phyloP scores from a whole-genome alignment of 805 yeast species.

The Wickerhamomyces xylosicus region DNA sequence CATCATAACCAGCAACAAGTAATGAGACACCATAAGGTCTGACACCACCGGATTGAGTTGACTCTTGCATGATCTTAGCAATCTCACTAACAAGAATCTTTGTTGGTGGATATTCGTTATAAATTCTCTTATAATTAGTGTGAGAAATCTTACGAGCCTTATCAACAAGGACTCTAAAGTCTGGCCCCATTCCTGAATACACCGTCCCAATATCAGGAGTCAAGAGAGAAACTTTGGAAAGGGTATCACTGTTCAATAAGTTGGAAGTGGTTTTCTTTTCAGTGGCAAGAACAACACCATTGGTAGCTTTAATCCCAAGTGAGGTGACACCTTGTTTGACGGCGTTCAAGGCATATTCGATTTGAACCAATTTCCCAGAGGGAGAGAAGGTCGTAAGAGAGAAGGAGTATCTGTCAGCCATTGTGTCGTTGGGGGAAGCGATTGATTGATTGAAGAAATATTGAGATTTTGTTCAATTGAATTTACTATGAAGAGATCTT shows the following conservation, averaged over 20 bases:
- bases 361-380: constrained; percentile 95
- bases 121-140: constrained; percentile 82
- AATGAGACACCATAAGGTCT: constrained; percentile 97
- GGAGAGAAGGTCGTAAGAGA: constrained; percentile 97
- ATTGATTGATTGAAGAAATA: too few relatives aligned
- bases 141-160: constrained; percentile 91
- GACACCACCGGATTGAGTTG: constrained; percentile 98
- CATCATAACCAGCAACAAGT: constrained; percentile 90
- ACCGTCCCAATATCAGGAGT: constrained; percentile 97
- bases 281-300: constrained; percentile 94
- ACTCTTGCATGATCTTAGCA: constrained; percentile 95
- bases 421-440: constrained; percentile 17
- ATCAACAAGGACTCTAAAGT: constrained; percentile 88
- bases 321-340: constrained; percentile 98
- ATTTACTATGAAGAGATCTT: too few relatives aligned
- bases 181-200: constrained; percentile 98
- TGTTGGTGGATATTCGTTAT: constrained; percentile 96
- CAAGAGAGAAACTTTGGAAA: constrained; percentile 68
- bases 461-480: too few relatives aligned
- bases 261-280: constrained; percentile 83
- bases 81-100: constrained; percentile 87
- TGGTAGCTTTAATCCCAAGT: constrained; percentile 86
- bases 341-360: constrained; percentile 94
- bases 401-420: constrained; percentile 98
- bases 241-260: constrained; percentile 62